phyloP scores from a whole-genome alignment of 306 rosid species.

The Spatholobus suberectus region DNA sequence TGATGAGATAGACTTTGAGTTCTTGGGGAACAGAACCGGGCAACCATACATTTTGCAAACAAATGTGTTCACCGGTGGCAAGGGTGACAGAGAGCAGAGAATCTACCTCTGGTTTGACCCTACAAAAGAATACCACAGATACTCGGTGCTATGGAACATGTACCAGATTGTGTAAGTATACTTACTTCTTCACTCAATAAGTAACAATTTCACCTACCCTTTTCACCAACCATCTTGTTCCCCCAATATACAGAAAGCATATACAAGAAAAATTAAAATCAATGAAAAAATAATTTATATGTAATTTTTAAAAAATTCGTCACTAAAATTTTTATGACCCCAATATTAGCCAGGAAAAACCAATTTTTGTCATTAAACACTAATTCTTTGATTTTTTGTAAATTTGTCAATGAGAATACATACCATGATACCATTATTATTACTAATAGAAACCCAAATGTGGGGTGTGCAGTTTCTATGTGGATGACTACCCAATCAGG shows the following conservation, averaged over 20 bases:
- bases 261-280: no score
- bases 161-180: slow-evolving; percentile 68
- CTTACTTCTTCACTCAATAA: not conserved
- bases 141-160: slow-evolving; percentile 84
- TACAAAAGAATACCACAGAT: slow-evolving; percentile 71
- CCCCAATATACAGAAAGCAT: no score
- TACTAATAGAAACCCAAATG: not conserved
- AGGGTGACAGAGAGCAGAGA: slow-evolving; percentile 90
- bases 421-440: not conserved
- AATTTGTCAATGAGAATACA: no score
- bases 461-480: slow-evolving; percentile 64
- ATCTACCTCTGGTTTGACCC: slow-evolving; percentile 97
- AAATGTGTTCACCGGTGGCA: slow-evolving; percentile 89
- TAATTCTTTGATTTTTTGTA: no score
- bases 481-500: slow-evolving; percentile 80
- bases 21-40: slow-evolving; percentile 92
- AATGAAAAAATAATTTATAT: no score
- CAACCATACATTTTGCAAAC: slow-evolving; percentile 91
- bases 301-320: no score
- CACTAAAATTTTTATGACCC: not conserved
- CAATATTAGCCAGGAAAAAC: no score
- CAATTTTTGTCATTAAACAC: no score
- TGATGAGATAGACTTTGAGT: slow-evolving; percentile 94
- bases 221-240: not conserved
- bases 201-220: not conserved